Evolutionary conservation across 2,329 filamentous ascomycete genomes (phyloP).

Genomic region (Aspergillus latus): DNA sequence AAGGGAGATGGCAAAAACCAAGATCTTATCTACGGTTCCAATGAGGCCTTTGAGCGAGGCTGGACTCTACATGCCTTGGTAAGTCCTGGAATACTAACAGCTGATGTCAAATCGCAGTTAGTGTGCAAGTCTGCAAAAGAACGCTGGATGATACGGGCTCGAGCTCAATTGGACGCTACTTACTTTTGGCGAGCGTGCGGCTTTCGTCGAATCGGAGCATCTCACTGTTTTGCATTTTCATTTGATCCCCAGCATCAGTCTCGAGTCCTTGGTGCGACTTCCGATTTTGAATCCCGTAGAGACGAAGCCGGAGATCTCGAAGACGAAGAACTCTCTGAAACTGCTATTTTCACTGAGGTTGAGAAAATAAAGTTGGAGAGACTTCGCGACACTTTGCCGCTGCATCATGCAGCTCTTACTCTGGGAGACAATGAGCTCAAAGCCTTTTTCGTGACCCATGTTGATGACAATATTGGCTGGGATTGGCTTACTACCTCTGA

Average conservation of each 20-base stretch:
- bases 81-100: conserved; percentile 19
- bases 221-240: conserved; percentile 22
- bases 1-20: background rate
- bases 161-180: conserved; percentile 9
- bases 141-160: conserved; percentile 11
- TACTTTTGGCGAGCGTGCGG: conserved; percentile 27
- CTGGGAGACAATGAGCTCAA: conserved; percentile 19
- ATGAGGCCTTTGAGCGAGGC: conserved; percentile 12
- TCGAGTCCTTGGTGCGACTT: conserved; percentile 12
- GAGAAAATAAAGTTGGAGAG: conserved; percentile 15
- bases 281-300: conserved; percentile 18
- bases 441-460: conserved; percentile 15
- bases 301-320: conserved; percentile 17
- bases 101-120: conserved; percentile 17
- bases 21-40: background rate
- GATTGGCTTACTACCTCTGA: conserved; percentile 20
- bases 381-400: conserved; percentile 15
- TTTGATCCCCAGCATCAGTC: conserved; percentile 20
- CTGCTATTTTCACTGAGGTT: conserved; percentile 4
- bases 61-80: conserved; percentile 23
- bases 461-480: conserved; percentile 16
- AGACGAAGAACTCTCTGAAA: conserved; percentile 14
- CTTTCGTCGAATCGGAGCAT: conserved; percentile 23
- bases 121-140: conserved; percentile 20
- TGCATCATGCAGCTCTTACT: conserved; percentile 20